Percentiles rank a stretch among this genome's conserved stretches.
Evolutionary conservation across 306 rosid genomes (phyloP).

Genomic region (Fragaria nilgerrensis): DNA sequence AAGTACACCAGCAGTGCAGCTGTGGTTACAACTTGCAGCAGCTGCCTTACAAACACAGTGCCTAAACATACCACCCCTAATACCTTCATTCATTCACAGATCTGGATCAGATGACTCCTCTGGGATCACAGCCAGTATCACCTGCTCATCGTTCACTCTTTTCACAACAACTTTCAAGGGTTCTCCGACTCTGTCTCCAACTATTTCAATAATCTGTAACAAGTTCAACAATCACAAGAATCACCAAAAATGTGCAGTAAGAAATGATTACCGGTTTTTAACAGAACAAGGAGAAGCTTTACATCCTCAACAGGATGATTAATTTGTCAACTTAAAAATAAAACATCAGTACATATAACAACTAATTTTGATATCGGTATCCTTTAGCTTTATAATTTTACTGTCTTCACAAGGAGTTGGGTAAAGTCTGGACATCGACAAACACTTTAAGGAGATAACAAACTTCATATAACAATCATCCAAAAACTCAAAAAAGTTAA

Average conservation of each 20-base stretch:
- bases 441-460: background rate
- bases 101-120: slow-evolving; percentile 61
- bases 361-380: background rate
- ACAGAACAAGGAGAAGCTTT: background rate
- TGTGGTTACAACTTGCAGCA: no score
- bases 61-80: background rate
- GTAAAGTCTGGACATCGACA: background rate
- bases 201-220: slow-evolving; percentile 65
- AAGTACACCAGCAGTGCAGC: no score
- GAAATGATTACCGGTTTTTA: background rate
- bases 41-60: no score
- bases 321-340: background rate
- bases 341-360: background rate
- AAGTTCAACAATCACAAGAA: slow-evolving; percentile 5
- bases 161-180: slow-evolving; percentile 58
- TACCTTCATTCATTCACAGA: slow-evolving; percentile 20
- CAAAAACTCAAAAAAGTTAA: background rate
- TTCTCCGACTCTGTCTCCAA: slow-evolving; percentile 68
- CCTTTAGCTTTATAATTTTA: background rate
- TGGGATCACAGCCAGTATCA: slow-evolving; percentile 56
- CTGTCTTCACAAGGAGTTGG: background rate
- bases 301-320: background rate
- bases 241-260: background rate
- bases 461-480: background rate
- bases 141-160: slow-evolving; percentile 43